phyloP scores from a whole-genome alignment of 176 grass and related monocot genomes.

The Rhynchospora tenuis region DNA sequence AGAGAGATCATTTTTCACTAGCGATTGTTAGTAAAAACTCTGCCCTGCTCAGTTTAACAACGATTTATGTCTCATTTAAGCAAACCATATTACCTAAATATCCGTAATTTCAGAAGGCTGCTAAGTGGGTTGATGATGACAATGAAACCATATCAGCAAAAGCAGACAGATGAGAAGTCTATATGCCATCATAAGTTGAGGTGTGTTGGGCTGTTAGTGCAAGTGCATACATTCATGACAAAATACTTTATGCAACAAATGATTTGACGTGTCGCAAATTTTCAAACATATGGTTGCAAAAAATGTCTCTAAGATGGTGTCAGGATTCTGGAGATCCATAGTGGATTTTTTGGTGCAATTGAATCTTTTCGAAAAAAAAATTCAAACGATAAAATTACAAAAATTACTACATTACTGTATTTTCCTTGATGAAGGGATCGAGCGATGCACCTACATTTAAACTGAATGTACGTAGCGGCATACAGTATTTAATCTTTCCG shows the following conservation, averaged over 20 bases:
- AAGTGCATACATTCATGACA: background rate
- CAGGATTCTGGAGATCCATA: background rate
- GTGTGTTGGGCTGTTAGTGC: background rate
- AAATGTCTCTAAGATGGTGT: background rate
- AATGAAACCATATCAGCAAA: background rate
- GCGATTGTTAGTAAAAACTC: too few species aligned
- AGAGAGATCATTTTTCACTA: too few species aligned
- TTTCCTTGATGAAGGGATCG: background rate
- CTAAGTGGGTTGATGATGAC: background rate
- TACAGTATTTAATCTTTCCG: background rate
- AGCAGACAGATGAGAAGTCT: background rate
- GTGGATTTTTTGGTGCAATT: background rate
- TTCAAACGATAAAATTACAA: background rate
- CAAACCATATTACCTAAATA: background rate
- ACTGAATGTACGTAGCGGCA: background rate
- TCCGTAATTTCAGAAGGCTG: background rate
- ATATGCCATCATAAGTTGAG: conserved; percentile 17
- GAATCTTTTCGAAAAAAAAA: background rate
- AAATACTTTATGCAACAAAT: conserved; percentile 11
- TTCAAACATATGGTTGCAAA: conserved; percentile 1
- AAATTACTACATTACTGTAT: background rate
- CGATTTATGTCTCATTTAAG: background rate
- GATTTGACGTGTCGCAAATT: conserved; percentile 19
- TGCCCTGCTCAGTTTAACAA: too few species aligned
- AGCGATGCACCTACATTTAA: background rate